Evolutionary conservation across 2,329 filamentous ascomycete genomes (phyloP).

Genomic region (Monosporascus sp.): DNA sequence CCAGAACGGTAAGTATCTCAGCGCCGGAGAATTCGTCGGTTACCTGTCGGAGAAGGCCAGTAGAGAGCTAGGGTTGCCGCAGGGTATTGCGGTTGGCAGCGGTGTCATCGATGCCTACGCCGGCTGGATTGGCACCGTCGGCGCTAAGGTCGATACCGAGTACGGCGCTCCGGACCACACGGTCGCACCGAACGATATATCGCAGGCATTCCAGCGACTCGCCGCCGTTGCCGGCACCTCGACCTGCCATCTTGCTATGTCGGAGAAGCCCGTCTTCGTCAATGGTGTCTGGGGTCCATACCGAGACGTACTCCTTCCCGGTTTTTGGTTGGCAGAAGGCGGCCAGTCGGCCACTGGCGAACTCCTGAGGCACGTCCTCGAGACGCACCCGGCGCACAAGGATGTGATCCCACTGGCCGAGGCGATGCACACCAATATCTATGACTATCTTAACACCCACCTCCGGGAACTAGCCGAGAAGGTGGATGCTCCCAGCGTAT

Average conservation of each 20-base stretch:
- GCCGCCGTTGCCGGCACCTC: conserved; percentile 95
- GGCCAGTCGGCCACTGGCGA: conserved; percentile 96
- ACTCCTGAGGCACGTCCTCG: conserved; percentile 86
- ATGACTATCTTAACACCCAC: conserved; percentile 89
- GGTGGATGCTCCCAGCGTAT: conserved; percentile 66
- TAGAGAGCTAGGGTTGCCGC: conserved; percentile 73
- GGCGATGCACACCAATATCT: conserved; percentile 81
- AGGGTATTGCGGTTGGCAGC: conserved; percentile 87
- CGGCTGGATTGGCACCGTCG: conserved; percentile 98
- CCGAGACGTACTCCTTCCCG: conserved; percentile 84
- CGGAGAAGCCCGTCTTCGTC: conserved; percentile 86
- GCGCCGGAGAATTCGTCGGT: conserved; percentile 87
- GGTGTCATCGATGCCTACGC: conserved; percentile 98
- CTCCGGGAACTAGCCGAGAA: conserved; percentile 70
- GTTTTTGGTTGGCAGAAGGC: conserved; percentile 95
- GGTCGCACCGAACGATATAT: conserved; percentile 74
- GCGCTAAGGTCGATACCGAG: conserved; percentile 80
- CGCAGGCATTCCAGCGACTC: conserved; percentile 86
- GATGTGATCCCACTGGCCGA: conserved; percentile 74
- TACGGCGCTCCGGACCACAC: conserved; percentile 62
- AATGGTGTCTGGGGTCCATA: conserved; percentile 97
- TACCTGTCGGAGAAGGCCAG: conserved; percentile 79
- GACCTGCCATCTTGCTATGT: conserved; percentile 96
- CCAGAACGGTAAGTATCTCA: conserved; percentile 87
- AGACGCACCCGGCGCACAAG: conserved; percentile 87